Evolutionary conservation across 176 grass and related monocot species (phyloP).

Genomic region (Triticum urartu): DNA sequence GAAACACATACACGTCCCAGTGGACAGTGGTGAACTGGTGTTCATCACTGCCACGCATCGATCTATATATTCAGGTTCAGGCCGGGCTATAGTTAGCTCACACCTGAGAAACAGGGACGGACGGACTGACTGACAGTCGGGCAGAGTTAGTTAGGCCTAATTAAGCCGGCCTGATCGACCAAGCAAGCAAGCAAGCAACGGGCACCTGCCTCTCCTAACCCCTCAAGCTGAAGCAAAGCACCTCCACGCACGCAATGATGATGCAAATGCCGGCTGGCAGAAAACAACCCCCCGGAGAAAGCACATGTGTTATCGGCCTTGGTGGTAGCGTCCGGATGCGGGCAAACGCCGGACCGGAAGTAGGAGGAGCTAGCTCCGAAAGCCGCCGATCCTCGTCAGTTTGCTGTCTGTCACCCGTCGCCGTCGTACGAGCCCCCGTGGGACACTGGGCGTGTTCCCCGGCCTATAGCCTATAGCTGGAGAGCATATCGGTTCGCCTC

Average conservation of each 20-base stretch:
- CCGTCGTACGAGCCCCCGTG: background rate
- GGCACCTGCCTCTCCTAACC: conserved; percentile 33
- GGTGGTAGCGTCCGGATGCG: background rate
- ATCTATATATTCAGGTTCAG: background rate
- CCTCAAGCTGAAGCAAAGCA: conserved; percentile 19
- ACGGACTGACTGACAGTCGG: background rate
- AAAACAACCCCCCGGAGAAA: background rate
- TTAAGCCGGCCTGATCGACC: conserved; percentile 28
- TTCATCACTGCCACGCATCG: background rate
- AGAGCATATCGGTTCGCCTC: background rate
- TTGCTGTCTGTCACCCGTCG: conserved; percentile 33
- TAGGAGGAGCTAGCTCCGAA: background rate
- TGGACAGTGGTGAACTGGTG: background rate
- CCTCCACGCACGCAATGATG: conserved; percentile 13
- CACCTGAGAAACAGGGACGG: conserved; percentile 14
- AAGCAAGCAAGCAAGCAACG: conserved; percentile 55
- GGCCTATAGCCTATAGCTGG: background rate
- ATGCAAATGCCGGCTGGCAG: background rate
- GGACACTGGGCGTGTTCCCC: conserved; percentile 42
- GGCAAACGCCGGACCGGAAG: background rate
- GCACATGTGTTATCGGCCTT: background rate
- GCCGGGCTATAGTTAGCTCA: background rate
- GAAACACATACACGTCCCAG: background rate
- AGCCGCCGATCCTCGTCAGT: conserved; percentile 22
- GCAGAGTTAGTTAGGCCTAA: background rate